These are phyloP conservation scores for Polyporus arcularius DNA, from an alignment of 768 basidiomycete species.

Conservation along the genomic window DNA sequence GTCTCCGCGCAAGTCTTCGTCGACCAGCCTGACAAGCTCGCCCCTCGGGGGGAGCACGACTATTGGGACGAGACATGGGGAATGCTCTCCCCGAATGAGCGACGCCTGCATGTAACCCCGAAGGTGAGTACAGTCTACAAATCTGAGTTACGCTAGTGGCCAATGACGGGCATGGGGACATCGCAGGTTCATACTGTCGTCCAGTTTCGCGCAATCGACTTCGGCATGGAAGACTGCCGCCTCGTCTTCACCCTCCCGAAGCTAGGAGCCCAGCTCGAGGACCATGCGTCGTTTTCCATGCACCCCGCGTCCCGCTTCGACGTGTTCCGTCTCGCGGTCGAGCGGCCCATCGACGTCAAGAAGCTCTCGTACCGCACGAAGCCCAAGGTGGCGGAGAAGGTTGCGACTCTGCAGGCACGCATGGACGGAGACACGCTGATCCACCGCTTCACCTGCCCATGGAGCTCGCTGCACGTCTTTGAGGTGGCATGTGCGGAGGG, in stretches of 20 bases:
- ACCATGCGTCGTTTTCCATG: conserved; percentile 2
- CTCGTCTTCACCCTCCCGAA: conserved; percentile 16
- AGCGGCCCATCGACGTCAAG: conserved; percentile 9
- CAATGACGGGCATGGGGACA: no score
- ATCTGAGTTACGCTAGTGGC: no score
- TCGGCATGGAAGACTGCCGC: conserved; percentile 18
- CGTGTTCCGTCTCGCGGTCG: conserved; percentile 7
- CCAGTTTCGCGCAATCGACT: conserved; percentile 20
- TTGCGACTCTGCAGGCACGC: neutral
- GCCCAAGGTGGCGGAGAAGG: neutral
- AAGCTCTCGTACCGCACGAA: conserved; percentile 9
- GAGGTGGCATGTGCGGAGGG: conserved; percentile 13
- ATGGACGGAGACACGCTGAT: conserved; percentile 6
- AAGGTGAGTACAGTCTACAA: neutral
- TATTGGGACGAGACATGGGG: conserved; percentile 6
- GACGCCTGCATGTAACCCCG: neutral
- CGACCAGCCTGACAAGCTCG: conserved; percentile 4
- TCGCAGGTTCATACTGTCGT: conserved; percentile 11
- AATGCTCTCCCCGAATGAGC: conserved; percentile 6
- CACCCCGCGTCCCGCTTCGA: conserved; percentile 1
- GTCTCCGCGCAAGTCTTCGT: conserved; percentile 14
- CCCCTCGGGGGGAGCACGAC: conserved; percentile 10
- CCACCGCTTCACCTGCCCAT: conserved; percentile 6
- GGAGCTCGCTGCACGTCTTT: conserved; percentile 15
- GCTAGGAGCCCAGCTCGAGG: neutral